Percentiles rank a stretch among this genome's conserved stretches.
These are phyloP conservation scores for Lasiosphaeriaceae sp. DNA, from an alignment of 495 filamentous ascomycete genomes.

Conservation along the genomic window DNA sequence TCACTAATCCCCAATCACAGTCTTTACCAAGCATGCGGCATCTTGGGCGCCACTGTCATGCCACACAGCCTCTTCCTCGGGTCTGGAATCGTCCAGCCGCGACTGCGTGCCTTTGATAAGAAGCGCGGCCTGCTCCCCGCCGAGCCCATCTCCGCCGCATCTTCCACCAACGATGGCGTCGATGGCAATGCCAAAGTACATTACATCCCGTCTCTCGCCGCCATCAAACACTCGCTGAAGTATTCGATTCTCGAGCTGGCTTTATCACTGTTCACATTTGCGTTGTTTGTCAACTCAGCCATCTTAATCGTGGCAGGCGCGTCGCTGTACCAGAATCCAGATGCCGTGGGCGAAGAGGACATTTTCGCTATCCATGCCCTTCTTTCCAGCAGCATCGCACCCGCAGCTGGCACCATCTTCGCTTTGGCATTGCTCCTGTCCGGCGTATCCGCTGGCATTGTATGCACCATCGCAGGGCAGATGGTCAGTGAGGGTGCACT, in stretches of 20 bases:
- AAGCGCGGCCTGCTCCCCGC: constrained; percentile 52
- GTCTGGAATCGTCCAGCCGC: constrained; percentile 81
- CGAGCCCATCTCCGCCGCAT: constrained; percentile 19
- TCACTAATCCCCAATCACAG: neutral
- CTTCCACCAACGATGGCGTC: constrained; percentile 22
- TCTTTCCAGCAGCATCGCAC: constrained; percentile 63
- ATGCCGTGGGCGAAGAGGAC: constrained; percentile 57
- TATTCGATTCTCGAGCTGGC: constrained; percentile 75
- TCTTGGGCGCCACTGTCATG: constrained; percentile 92
- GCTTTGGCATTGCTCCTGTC: constrained; percentile 53
- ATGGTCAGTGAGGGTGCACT: constrained; percentile 58
- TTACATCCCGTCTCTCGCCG: constrained; percentile 73
- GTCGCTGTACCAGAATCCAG: constrained; percentile 59
- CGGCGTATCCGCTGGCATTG: constrained; percentile 51
- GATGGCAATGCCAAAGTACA: constrained; percentile 42
- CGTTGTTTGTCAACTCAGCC: constrained; percentile 88
- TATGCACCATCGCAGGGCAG: constrained; percentile 58
- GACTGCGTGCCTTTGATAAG: constrained; percentile 74
- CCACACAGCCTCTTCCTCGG: constrained; percentile 87
- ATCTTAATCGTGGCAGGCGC: constrained; percentile 88
- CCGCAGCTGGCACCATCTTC: constrained; percentile 61
- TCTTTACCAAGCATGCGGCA: constrained; percentile 86
- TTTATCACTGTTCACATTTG: constrained; percentile 82
- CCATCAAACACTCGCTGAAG: constrained; percentile 73
- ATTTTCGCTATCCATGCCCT: constrained; percentile 82